Evolutionary conservation across 331 rosid genomes (phyloP), one percentile per base, ranked within the genome.

Genomic region (Acacia pycnantha): DNA sequence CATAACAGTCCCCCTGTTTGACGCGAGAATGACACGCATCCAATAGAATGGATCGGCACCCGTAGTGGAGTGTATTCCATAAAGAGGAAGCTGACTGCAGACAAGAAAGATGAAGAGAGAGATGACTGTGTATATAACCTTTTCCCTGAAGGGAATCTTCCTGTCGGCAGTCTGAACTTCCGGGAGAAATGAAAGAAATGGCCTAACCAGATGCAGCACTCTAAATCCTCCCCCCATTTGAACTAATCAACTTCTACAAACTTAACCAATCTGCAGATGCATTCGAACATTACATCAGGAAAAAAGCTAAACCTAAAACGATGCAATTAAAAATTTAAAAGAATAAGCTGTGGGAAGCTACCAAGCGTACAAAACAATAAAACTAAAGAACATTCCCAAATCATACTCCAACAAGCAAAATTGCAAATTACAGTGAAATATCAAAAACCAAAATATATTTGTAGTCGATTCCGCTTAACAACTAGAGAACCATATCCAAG

Each of bases 1-100:
- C 92, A 89, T 89, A 22, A 89, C 90, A 65, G 89, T 89, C 46
- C 92, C 92, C 59, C 90, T 88, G 84, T 75, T 87, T 19, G 90
- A 87, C 14, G 90, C 90, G 26, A 89, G 87, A 62, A 89, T 87
- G 40, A 81, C 86, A 48, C 88, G 85, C 86, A 87, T 87, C 90
- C 89, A 89, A 62, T 89, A 89, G 47, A 89, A 89, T 15, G 88
- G 92, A 79, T 89, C 92, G 5, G 90, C 86, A 21, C 84, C 89
- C 5, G 89, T 86, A 26, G 87, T 82, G 0, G 86, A 77, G 77
- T 89, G 92, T 24, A 89, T 89, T 33, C 90, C 92, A 84, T 86
- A 89, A 5, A 89, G 88, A 14, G 90, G 90, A 77, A 88, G 89
- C 88, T 84, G 89, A 77, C 91, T 84, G 82, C 89, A 88, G 26